Conservation (phyloP, 2,329 filamentous ascomycete genomes). For the Fusarium fujikuroi region DNA sequence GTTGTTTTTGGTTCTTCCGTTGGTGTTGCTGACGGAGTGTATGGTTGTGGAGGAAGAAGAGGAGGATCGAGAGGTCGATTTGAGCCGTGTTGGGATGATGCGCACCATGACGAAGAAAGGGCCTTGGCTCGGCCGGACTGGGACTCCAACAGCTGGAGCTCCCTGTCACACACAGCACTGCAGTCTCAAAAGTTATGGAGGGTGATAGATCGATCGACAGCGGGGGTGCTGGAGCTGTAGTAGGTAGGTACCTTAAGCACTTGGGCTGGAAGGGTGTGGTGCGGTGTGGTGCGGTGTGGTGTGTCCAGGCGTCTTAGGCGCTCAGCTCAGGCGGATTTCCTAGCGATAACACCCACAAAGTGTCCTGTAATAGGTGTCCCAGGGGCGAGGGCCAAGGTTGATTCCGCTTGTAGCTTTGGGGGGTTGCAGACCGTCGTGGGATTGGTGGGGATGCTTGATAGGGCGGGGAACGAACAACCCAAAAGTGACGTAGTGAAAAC, state of each 20-base stretch:
- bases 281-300: neutral
- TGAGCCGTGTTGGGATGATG: constrained; percentile 66
- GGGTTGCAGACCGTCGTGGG: neutral
- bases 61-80: constrained; percentile 52
- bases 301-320: constrained; percentile 4
- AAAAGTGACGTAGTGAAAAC: constrained; percentile 31
- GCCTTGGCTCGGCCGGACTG: constrained; percentile 22
- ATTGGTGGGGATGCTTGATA: constrained; percentile 26
- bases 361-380: constrained; percentile 16
- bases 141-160: constrained; percentile 22
- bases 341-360: constrained; percentile 26
- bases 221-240: constrained; percentile 22
- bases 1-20: constrained; percentile 50
- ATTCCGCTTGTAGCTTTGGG: neutral
- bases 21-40: constrained; percentile 36
- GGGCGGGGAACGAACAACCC: constrained; percentile 19
- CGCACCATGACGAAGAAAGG: constrained; percentile 60
- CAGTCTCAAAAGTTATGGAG: neutral
- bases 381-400: constrained; percentile 11
- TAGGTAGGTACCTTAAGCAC: neutral
- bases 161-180: neutral
- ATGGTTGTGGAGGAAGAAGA: constrained; percentile 50
- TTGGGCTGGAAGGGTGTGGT: neutral
- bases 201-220: constrained; percentile 33
- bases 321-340: constrained; percentile 31